These are phyloP conservation scores for Neltuma alba DNA, from an alignment of 306 rosid species.

Conservation along the genomic window DNA sequence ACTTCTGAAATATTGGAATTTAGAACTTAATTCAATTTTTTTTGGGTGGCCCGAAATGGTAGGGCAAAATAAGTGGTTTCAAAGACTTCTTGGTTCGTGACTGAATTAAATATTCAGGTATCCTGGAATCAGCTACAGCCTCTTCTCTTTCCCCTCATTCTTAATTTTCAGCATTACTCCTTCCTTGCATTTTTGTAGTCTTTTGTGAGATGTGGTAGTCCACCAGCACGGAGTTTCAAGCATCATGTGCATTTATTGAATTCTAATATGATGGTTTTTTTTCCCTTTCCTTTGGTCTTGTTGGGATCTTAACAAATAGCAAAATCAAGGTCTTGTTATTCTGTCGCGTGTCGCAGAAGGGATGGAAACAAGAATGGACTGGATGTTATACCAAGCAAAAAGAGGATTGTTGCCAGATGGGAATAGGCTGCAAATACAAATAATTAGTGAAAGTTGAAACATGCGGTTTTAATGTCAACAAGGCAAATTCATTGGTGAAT, in stretches of 20 bases:
- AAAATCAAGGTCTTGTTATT: not conserved
- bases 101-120: conserved; percentile 52
- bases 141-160: conserved; percentile 30
- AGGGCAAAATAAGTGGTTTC: conserved; percentile 75
- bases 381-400: not conserved
- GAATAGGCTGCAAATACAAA: not conserved
- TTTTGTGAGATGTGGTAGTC: conserved; percentile 42
- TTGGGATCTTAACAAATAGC: not conserved
- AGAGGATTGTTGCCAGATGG: not conserved
- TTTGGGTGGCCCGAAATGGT: conserved; percentile 63
- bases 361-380: not conserved
- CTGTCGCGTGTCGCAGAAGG: not conserved
- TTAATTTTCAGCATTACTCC: conserved; percentile 24
- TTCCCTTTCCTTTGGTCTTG: conserved; percentile 23
- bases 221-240: conserved; percentile 25
- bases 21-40: conserved; percentile 55
- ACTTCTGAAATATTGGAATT: conserved; percentile 30
- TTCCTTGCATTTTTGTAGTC: conserved; percentile 28
- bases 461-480: not conserved
- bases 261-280: conserved; percentile 19
- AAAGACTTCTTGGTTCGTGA: conserved; percentile 46
- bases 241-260: conserved; percentile 11
- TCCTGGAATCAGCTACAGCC: conserved; percentile 36
- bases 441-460: not conserved
- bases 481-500: not conserved